A percentile compares a stretch with the other conserved stretches of the same genome.
phyloP scores from a whole-genome alignment of 2,329 filamentous ascomycete species.

The Colletotrichum sp. region DNA sequence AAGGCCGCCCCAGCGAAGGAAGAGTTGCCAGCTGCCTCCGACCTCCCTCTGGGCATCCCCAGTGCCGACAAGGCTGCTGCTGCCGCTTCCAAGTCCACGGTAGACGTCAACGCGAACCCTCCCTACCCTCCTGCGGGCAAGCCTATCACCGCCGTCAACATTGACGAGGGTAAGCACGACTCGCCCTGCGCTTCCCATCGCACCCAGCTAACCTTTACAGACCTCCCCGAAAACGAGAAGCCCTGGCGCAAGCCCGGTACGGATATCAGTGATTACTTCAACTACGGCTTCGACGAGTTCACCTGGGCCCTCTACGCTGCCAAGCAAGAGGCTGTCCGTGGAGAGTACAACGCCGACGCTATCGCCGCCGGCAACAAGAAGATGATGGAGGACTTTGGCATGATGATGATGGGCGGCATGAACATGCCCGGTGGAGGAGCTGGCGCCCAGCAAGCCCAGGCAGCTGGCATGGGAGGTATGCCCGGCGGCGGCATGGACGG shows the following conservation, averaged over 20 bases:
- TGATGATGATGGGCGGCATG: conserved; percentile 70
- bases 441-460: conserved; percentile 31
- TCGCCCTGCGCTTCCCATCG: background rate
- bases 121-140: conserved; percentile 81
- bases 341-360: conserved; percentile 73
- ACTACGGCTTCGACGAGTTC: conserved; percentile 98
- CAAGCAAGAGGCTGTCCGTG: conserved; percentile 81
- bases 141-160: conserved; percentile 77
- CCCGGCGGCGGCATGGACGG: conserved; percentile 61
- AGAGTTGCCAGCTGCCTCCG: conserved; percentile 35
- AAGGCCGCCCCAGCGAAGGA: conserved; percentile 53
- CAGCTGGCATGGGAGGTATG: conserved; percentile 51
- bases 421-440: conserved; percentile 43
- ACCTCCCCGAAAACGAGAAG: conserved; percentile 82
- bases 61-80: conserved; percentile 62
- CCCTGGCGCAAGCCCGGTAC: conserved; percentile 95
- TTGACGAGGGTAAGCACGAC: conserved; percentile 64
- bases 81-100: conserved; percentile 77
- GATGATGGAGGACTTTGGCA: conserved; percentile 73
- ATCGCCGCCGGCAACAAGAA: conserved; percentile 75
- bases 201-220: conserved; percentile 33
- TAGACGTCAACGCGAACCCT: conserved; percentile 85
- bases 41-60: conserved; percentile 32
- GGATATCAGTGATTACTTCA: conserved; percentile 97
- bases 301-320: conserved; percentile 95